Conservation (phyloP, 2,329 filamentous ascomycete genomes). For the Chrysoporthe cubensis region DNA sequence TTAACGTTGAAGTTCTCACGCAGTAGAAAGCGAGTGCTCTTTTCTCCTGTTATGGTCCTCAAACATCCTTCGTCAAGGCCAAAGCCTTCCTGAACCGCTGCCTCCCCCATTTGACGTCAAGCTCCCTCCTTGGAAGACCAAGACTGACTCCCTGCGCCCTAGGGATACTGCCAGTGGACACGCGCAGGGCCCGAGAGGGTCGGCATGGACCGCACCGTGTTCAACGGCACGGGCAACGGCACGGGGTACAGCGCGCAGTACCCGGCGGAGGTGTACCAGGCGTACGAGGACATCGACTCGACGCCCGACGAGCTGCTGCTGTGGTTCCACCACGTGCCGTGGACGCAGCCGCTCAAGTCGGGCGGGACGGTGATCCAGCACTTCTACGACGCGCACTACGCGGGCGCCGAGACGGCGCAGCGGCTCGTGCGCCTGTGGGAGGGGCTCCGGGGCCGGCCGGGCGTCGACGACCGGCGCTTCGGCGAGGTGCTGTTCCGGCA, state of each 20-base stretch:
- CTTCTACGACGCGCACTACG: slow-evolving; percentile 57
- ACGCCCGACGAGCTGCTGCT: slow-evolving; percentile 71
- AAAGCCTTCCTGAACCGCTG: too few species aligned
- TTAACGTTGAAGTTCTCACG: too few species aligned
- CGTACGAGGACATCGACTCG: slow-evolving; percentile 63
- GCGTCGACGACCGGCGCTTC: slow-evolving; percentile 63
- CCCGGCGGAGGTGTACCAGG: slow-evolving; percentile 58
- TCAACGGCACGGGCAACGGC: slow-evolving; percentile 71
- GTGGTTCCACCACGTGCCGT: slow-evolving; percentile 77
- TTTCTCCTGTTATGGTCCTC: too few species aligned
- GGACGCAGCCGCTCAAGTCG: slow-evolving; percentile 62
- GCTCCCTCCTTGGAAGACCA: too few species aligned
- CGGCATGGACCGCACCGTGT: slow-evolving; percentile 73
- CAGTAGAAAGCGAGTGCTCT: not conserved
- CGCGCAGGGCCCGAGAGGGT: slow-evolving; percentile 62
- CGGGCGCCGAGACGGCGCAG: slow-evolving; percentile 63
- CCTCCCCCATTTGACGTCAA: too few species aligned
- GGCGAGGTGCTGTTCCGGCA: slow-evolving; percentile 62
- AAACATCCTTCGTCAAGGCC: too few species aligned
- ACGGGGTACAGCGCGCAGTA: slow-evolving; percentile 71
- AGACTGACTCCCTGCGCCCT: too few species aligned
- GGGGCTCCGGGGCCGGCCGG: slow-evolving; percentile 49
- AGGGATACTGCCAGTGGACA: slow-evolving; percentile 72
- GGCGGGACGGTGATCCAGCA: slow-evolving; percentile 67
- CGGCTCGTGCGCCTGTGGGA: slow-evolving; percentile 60